Evolutionary conservation across 805 yeast genomes (phyloP).

Genomic region (Cyberlindnera saturnus): DNA sequence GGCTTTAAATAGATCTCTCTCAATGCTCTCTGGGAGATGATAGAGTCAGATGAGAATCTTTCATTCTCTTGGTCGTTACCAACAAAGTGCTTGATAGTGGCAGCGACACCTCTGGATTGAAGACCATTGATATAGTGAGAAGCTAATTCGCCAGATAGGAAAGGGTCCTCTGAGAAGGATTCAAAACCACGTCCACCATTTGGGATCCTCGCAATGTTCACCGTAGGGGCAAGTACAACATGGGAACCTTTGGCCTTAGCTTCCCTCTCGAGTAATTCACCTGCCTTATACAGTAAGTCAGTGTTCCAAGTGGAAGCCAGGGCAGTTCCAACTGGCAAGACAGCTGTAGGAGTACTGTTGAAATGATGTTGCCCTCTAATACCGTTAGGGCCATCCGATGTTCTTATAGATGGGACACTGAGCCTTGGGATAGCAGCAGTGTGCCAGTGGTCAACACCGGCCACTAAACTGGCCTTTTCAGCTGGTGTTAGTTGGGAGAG

Average conservation of each 20-base stretch:
- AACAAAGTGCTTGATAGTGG: constrained; percentile 53
- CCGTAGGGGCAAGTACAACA: constrained; percentile 40
- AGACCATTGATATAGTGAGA: constrained; percentile 45
- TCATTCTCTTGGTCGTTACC: constrained; percentile 57
- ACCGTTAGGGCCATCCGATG: constrained; percentile 59
- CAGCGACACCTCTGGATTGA: constrained; percentile 42
- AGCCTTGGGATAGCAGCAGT: constrained; percentile 30
- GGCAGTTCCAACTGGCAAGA: constrained; percentile 55
- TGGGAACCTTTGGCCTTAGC: constrained; percentile 48
- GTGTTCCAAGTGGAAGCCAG: constrained; percentile 49
- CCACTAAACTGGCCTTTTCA: constrained; percentile 15
- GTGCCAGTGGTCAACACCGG: constrained; percentile 43
- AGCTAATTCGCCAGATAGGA: constrained; percentile 37
- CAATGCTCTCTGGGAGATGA: constrained; percentile 50
- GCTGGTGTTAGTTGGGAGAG: constrained; percentile 6
- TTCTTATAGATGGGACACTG: constrained; percentile 38
- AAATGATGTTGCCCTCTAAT: constrained; percentile 49
- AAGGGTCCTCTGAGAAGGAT: constrained; percentile 55
- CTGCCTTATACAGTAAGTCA: constrained; percentile 39
- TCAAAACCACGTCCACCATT: constrained; percentile 59
- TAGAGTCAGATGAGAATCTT: constrained; percentile 39
- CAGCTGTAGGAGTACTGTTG: constrained; percentile 44
- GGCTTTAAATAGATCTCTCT: constrained; percentile 59
- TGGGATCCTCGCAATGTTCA: constrained; percentile 50
- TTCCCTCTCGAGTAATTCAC: constrained; percentile 46